A percentile compares a stretch with the other conserved stretches of the same genome.
phyloP scores from a whole-genome alignment of 148 eudicot species.

The Arbutus unedo region DNA sequence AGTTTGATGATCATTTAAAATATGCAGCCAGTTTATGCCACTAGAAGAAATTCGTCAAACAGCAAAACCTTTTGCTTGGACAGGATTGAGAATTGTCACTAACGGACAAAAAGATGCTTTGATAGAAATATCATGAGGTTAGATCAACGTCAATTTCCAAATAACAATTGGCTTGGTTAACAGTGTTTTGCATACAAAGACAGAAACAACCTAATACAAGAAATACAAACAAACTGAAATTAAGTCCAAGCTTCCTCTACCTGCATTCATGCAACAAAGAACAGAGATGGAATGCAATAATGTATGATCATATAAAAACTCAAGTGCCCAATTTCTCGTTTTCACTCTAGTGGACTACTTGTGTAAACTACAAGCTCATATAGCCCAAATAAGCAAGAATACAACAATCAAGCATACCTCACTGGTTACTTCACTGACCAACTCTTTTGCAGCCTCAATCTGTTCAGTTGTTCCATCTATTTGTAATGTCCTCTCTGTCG shows the following conservation, averaged over 20 bases:
- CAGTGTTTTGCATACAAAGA: neutral
- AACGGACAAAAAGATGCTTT: neutral
- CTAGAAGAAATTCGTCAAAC: neutral
- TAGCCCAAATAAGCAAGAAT: constrained; percentile 25
- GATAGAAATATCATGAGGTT: neutral
- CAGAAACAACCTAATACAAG: neutral
- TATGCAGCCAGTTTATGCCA: neutral
- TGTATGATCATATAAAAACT: neutral
- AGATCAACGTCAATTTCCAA: neutral
- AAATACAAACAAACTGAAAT: neutral
- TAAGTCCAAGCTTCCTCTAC: neutral
- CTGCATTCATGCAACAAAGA: neutral
- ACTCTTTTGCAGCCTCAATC: constrained; percentile 80
- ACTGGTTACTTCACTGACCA: constrained; percentile 83
- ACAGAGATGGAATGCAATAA: neutral
- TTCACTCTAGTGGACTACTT: neutral
- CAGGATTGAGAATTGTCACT: neutral
- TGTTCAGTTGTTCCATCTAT: constrained; percentile 90
- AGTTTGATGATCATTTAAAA: neutral
- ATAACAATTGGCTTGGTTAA: neutral
- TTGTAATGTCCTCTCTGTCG: constrained; percentile 84
- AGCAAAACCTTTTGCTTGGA: neutral
- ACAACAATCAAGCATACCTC: constrained; percentile 60
- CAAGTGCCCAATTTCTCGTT: neutral
- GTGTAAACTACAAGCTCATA: neutral